phyloP scores from a whole-genome alignment of 2,329 filamentous ascomycete species.

The Myriangium duriaei region DNA sequence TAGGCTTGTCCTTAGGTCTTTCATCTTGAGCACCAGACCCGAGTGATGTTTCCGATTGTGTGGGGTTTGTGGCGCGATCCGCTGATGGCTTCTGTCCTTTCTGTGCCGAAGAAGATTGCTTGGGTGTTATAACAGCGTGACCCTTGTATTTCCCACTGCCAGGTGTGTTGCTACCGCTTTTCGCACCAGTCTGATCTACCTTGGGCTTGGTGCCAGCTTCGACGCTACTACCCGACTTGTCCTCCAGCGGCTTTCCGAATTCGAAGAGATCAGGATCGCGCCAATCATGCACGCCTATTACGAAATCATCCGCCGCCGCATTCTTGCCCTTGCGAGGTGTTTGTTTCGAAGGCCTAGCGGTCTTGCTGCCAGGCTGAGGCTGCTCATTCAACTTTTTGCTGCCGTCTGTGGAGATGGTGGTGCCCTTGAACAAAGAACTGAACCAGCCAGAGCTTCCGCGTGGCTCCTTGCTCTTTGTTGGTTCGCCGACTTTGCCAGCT shows the following conservation, averaged over 20 bases:
- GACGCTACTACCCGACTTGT: background rate
- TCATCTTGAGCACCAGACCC: slow-evolving; percentile 1
- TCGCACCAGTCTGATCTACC: slow-evolving; percentile 17
- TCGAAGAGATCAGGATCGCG: slow-evolving; percentile 60
- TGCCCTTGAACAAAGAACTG: slow-evolving; percentile 44
- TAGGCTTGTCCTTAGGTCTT: background rate
- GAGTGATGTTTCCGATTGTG: background rate
- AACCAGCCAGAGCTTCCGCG: slow-evolving; percentile 28
- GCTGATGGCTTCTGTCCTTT: slow-evolving; percentile 3
- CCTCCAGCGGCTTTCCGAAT: too few species aligned
- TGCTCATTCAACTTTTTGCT: slow-evolving; percentile 11
- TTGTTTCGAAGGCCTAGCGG: slow-evolving; percentile 20
- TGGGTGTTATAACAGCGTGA: slow-evolving; percentile 18
- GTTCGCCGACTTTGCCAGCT: background rate
- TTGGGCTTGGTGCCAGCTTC: slow-evolving; percentile 7
- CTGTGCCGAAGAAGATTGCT: slow-evolving; percentile 12
- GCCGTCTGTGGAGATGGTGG: slow-evolving; percentile 23
- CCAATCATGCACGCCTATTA: slow-evolving; percentile 81
- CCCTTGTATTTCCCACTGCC: slow-evolving; percentile 58
- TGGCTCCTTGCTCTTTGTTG: background rate
- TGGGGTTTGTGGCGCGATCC: background rate
- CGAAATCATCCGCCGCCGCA: slow-evolving; percentile 49
- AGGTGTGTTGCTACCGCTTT: slow-evolving; percentile 42
- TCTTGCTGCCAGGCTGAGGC: slow-evolving; percentile 13
- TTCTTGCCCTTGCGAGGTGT: slow-evolving; percentile 15